Evolutionary conservation across 805 yeast species (phyloP), one percentile per base, ranked within the genome.

Genomic region (Yamadazyma philogaea): DNA sequence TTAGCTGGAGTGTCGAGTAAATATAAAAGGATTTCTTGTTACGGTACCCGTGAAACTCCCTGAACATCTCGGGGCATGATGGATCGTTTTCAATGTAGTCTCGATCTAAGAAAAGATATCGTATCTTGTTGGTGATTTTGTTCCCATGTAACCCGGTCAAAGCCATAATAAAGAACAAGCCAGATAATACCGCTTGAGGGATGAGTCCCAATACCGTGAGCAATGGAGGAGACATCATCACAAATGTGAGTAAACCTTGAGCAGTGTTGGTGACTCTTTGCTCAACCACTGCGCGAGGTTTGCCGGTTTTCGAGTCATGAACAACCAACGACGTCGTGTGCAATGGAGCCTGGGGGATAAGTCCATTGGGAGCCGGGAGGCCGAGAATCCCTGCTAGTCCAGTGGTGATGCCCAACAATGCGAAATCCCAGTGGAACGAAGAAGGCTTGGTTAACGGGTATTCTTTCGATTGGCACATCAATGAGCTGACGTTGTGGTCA

Each of bases 261-360:
- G 75, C 70, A 1, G 88, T 79, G 56, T 93, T 93, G 2, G 95
- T 82, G 39, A 89, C 70, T 34, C 99, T 64, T 59, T 91, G 99
- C 57, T 91, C 99, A 3, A 93, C 95, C 7, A 90, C 89, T 3
- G 77, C 63, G 1, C 68, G 56, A 1, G 77, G 69, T 39, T 54
- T 45, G 1, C 72, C 73, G 4, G 61, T 48, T 24, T 51, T 41
- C 46, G 59, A 58, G 39, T 74, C 73, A 48, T 73, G 72, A 11
- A 85, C 80, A 32, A 87, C 75, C 22, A 91, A 63, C 0, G 96
- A 79, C 32, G 75, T 77, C 0, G 98, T 89, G 54, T 91, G 99
- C 27, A 93, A 59, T 2, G 98, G 98, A 0, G 99, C 98, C 61
- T 91, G 99, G 1, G 99, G 99, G 34, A 91, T 91, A 24, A 91